A percentile compares a stretch with the other conserved stretches of the same genome.
phyloP scores from a whole-genome alignment of 1,284 basidiomycete genomes.

The Microbotryum violaceum region DNA sequence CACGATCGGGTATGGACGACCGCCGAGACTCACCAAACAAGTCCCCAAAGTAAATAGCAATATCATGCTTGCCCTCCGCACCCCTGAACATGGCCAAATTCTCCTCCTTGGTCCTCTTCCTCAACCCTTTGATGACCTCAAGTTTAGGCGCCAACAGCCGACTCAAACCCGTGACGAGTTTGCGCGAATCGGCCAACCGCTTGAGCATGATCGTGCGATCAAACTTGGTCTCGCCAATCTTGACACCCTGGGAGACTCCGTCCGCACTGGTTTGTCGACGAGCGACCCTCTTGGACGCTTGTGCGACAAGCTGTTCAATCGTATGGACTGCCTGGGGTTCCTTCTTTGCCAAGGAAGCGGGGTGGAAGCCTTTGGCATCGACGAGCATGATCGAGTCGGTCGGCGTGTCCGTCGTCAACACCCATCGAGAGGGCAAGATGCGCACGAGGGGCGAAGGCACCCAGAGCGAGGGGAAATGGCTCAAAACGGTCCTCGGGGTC shows the following conservation, averaged over 20 bases:
- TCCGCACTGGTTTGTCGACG: not conserved
- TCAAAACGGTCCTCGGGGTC: conserved; percentile 1
- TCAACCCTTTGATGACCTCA: conserved; percentile 70
- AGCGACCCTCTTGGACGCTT: not conserved
- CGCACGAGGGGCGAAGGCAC: conserved; percentile 10
- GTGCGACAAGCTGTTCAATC: not conserved
- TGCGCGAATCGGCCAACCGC: conserved; percentile 71
- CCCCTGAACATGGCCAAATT: conserved; percentile 16
- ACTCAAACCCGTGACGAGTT: conserved; percentile 72
- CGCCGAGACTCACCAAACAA: conserved; percentile 60
- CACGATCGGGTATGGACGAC: not conserved
- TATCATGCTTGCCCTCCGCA: conserved; percentile 33
- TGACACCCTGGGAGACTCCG: not conserved
- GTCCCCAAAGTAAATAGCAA: conserved; percentile 76
- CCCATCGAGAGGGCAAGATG: conserved; percentile 7
- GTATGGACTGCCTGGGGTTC: not conserved
- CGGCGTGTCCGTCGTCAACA: conserved; percentile 1
- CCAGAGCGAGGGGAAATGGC: conserved; percentile 1
- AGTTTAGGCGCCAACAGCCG: conserved; percentile 72
- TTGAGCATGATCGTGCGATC: conserved; percentile 46
- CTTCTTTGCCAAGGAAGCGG: conserved; percentile 2
- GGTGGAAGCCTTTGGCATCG: conserved; percentile 21
- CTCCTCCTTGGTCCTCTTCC: conserved; percentile 57
- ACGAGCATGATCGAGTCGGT: conserved; percentile 25
- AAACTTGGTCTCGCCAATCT: conserved; percentile 6